Evolutionary conservation across 768 basidiomycete genomes (phyloP).

Genomic region (Clathrus columnatus): DNA sequence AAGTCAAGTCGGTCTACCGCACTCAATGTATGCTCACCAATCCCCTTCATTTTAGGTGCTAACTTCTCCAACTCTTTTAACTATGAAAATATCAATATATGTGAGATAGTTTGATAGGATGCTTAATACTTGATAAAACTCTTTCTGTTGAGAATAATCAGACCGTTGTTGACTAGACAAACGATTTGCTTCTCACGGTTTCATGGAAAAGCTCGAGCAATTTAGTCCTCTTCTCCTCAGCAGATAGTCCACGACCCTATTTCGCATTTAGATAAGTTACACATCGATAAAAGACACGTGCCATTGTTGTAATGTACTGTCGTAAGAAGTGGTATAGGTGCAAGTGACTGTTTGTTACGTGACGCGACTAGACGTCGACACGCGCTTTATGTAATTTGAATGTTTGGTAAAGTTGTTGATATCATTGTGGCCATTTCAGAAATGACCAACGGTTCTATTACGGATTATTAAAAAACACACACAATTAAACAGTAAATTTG

Average conservation of each 20-base stretch:
- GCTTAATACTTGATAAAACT: conserved; percentile 60
- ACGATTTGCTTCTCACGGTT: conserved; percentile 39
- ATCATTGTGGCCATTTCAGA: no score
- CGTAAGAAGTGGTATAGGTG: no score
- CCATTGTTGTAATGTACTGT: no score
- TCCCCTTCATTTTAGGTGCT: conserved; percentile 82
- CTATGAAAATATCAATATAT: conserved; percentile 25
- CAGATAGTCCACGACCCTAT: conserved; percentile 58
- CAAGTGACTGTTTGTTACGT: no score
- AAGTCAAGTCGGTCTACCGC: neutral
- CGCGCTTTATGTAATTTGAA: no score
- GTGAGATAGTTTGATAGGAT: neutral
- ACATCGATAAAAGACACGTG: no score
- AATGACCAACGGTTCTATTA: no score
- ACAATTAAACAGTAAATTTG: no score
- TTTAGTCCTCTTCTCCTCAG: conserved; percentile 84
- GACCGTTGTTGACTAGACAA: neutral
- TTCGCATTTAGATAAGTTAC: no score
- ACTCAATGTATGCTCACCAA: conserved; percentile 43
- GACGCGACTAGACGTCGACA: no score
- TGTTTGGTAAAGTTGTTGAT: no score
- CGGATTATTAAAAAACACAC: no score
- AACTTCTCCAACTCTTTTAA: conserved; percentile 91
- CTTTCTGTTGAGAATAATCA: conserved; percentile 42
- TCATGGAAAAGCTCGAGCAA: conserved; percentile 92